phyloP scores from a whole-genome alignment of 768 basidiomycete species.

The Tricholoma terreum region DNA sequence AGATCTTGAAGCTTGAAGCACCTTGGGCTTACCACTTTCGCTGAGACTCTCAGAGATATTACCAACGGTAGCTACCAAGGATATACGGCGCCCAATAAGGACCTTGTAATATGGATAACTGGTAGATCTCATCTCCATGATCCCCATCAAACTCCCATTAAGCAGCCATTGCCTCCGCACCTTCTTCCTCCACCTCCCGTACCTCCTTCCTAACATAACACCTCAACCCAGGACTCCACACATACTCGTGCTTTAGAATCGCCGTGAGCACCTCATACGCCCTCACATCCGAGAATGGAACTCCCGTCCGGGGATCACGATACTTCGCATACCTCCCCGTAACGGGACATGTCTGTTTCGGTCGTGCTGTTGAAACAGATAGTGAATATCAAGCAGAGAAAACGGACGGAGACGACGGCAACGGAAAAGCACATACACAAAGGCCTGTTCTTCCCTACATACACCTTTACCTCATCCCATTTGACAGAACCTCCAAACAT shows the following conservation, averaged over 20 bases:
- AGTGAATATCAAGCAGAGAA: background rate
- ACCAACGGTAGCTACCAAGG: no score
- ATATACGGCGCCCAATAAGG: no score
- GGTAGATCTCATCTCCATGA: no score
- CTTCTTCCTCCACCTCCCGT: background rate
- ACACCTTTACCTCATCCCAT: constrained; percentile 74
- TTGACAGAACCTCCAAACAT: constrained; percentile 84
- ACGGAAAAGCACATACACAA: constrained; percentile 40
- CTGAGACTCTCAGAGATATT: no score
- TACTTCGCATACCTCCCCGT: constrained; percentile 80
- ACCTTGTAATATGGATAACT: no score
- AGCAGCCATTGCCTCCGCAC: background rate
- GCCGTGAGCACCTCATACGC: constrained; percentile 65
- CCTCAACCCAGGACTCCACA: constrained; percentile 54
- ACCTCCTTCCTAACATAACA: constrained; percentile 38
- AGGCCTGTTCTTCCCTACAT: constrained; percentile 62
- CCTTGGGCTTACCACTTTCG: no score
- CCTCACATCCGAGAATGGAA: constrained; percentile 69
- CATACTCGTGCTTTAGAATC: constrained; percentile 63
- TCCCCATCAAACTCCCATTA: no score
- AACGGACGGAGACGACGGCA: background rate
- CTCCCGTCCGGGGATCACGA: constrained; percentile 72
- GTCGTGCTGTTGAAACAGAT: constrained; percentile 48
- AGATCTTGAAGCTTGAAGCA: no score
- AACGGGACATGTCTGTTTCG: constrained; percentile 64